A percentile compares a stretch with the other conserved stretches of the same genome.
These are phyloP conservation scores for Epichloe festucae DNA, from an alignment of 2,329 filamentous ascomycete species.

Conservation along the genomic window DNA sequence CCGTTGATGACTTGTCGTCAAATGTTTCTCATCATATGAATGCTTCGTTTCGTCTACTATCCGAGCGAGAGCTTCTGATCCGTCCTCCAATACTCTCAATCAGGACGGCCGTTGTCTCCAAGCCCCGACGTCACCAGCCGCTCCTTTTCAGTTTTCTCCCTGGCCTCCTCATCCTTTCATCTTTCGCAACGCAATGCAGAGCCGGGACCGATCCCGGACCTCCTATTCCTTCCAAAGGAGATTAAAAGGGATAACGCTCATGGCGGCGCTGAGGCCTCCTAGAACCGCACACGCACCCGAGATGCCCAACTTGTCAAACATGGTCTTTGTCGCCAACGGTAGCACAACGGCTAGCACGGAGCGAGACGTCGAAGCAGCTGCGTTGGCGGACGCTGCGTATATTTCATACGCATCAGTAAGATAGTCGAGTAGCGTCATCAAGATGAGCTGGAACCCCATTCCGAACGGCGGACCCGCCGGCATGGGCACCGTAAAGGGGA, in stretches of 20 bases:
- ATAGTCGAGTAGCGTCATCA: constrained; percentile 52
- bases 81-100: background rate
- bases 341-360: constrained; percentile 80
- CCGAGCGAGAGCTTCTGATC: background rate
- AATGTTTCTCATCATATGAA: background rate
- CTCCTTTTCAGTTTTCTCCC: constrained; percentile 15
- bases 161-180: constrained; percentile 37
- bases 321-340: constrained; percentile 39
- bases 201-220: constrained; percentile 44
- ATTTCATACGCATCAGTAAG: constrained; percentile 55
- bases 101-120: background rate
- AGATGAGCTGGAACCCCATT: constrained; percentile 47
- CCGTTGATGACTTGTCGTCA: background rate
- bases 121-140: too few species aligned
- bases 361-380: constrained; percentile 74
- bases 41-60: background rate
- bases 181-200: constrained; percentile 46
- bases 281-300: constrained; percentile 39
- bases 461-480: constrained; percentile 50
- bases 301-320: constrained; percentile 36
- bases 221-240: constrained; percentile 41
- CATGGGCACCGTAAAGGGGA: constrained; percentile 43
- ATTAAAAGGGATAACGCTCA: constrained; percentile 37
- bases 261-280: constrained; percentile 34
- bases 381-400: constrained; percentile 62